Percentiles rank a stretch among this genome's conserved stretches.
phyloP scores from a whole-genome alignment of 306 rosid genomes.

The Prosopis cineraria region DNA sequence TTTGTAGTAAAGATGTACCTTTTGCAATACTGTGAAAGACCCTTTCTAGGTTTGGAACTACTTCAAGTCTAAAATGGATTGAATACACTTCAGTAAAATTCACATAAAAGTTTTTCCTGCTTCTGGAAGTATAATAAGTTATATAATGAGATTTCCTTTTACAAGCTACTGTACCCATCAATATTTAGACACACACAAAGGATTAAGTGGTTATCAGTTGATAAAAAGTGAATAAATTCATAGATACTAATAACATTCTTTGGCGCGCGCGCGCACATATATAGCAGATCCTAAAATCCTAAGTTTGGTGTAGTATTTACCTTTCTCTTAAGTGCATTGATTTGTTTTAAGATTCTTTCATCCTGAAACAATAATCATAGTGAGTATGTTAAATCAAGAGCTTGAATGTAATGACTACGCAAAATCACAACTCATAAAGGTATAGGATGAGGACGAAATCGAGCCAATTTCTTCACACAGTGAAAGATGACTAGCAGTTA shows the following conservation, averaged over 20 bases:
- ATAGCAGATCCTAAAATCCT: not conserved
- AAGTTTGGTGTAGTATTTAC: not conserved
- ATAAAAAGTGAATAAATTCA: not conserved
- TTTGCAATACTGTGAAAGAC: too few species aligned
- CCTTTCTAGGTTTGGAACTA: not conserved
- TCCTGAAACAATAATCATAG: conserved; percentile 21
- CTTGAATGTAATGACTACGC: not conserved
- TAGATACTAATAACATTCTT: not conserved
- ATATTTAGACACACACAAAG: not conserved
- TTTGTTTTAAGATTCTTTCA: not conserved
- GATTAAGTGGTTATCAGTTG: too few species aligned
- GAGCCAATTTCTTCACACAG: not conserved
- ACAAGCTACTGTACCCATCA: not conserved
- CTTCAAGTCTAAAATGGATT: not conserved
- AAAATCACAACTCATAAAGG: not conserved
- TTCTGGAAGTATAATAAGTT: not conserved
- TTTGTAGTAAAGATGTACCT: too few species aligned
- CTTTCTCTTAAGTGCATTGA: not conserved
- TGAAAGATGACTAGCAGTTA: not conserved
- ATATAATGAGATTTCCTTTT: not conserved
- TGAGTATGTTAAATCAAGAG: not conserved
- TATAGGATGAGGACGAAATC: not conserved
- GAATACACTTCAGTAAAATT: not conserved
- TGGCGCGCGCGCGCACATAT: too few species aligned
- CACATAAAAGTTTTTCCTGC: not conserved